Percentiles rank a stretch among this genome's conserved stretches.
phyloP scores from a whole-genome alignment of 352 stramenopile species.

The Halophytophthora batemanensis region DNA sequence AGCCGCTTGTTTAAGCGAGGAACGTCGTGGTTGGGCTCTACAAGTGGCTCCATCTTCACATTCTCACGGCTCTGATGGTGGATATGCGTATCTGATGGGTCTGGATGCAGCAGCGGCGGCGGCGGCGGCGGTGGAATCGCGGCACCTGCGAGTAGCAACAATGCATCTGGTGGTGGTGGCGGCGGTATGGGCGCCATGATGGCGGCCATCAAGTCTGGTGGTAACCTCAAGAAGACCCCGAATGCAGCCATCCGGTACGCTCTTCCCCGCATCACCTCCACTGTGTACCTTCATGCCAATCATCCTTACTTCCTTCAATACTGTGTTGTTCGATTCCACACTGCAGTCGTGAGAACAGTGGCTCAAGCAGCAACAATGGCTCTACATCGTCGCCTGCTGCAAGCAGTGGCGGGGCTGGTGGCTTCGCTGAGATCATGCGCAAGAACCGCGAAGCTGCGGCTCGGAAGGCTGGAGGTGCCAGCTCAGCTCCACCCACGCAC shows the following conservation, averaged over 20 bases:
- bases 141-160: slow-evolving; percentile 9
- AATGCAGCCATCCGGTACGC: slow-evolving; percentile 32
- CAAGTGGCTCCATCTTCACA: too few species aligned
- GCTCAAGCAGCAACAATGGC: slow-evolving; percentile 2
- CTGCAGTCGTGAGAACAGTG: slow-evolving; percentile 9
- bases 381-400: slow-evolving; percentile 9
- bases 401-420: slow-evolving; percentile 18
- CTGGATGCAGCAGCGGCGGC: slow-evolving; percentile 4
- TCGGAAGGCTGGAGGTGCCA: slow-evolving; percentile 31
- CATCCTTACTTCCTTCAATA: too few species aligned
- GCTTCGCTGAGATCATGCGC: slow-evolving; percentile 89
- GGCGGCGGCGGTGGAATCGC: slow-evolving; percentile 7
- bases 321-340: too few species aligned
- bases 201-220: slow-evolving; percentile 64
- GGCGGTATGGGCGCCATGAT: slow-evolving; percentile 69
- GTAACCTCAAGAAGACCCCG: slow-evolving; percentile 57
- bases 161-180: slow-evolving; percentile 20
- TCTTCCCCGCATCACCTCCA: neutral
- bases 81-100: neutral
- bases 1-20: too few species aligned
- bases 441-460: slow-evolving; percentile 85
- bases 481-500: slow-evolving; percentile 9
- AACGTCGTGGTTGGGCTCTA: too few species aligned
- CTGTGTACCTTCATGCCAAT: too few species aligned
- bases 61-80: neutral